Evolutionary conservation across 1,139 yeast genomes (phyloP).

Genomic region (Candida sp.): DNA sequence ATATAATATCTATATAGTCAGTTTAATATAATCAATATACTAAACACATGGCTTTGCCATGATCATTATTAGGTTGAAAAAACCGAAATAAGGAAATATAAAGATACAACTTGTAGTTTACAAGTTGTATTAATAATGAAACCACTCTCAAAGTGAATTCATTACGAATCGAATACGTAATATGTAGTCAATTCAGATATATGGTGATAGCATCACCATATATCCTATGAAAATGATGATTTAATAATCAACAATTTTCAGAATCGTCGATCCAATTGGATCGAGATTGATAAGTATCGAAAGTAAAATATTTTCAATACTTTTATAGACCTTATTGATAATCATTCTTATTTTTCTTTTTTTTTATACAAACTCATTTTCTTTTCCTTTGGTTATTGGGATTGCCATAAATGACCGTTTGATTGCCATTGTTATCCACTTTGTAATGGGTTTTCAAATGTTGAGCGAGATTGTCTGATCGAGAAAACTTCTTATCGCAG

Average conservation of each 20-base stretch:
- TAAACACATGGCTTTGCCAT: neutral
- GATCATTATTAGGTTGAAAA: neutral
- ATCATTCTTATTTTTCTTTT: neutral
- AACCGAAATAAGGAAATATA: neutral
- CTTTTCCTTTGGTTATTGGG: slow-evolving; percentile 26
- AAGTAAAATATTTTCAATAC: no score
- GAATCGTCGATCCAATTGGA: no score
- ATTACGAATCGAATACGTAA: neutral
- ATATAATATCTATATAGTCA: neutral
- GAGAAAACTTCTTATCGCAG: slow-evolving; percentile 46
- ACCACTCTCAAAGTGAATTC: neutral
- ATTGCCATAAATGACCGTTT: slow-evolving; percentile 36
- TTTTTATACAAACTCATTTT: neutral
- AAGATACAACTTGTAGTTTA: neutral
- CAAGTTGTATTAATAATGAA: neutral
- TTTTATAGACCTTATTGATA: no score
- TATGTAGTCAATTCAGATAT: neutral
- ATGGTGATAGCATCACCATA: no score
- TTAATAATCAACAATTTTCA: no score
- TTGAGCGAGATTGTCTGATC: slow-evolving; percentile 48
- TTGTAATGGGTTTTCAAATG: slow-evolving; percentile 48
- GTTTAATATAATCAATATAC: slow-evolving; percentile 1
- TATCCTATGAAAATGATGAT: no score
- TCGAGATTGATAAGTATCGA: no score
- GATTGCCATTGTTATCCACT: slow-evolving; percentile 31